phyloP scores from a whole-genome alignment of 1,284 basidiomycete species.

The Leccinum fuscescens region DNA sequence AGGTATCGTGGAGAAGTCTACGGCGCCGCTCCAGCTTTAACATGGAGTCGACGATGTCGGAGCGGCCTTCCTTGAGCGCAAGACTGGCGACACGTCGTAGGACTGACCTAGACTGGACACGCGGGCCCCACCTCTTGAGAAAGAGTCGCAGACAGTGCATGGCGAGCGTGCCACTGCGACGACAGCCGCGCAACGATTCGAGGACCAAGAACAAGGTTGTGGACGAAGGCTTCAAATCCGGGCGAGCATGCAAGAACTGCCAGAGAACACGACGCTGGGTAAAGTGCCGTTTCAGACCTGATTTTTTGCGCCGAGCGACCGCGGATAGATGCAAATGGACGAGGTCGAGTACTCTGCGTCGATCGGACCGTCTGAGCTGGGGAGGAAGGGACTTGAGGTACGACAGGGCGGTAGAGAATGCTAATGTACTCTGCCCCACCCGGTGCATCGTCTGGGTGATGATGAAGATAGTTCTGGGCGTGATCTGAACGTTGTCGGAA shows the following conservation, averaged over 20 bases:
- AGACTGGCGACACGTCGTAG: conserved; percentile 53
- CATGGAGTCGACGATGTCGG: conserved; percentile 46
- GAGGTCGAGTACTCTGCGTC: conserved; percentile 41
- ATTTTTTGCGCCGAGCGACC: conserved; percentile 30
- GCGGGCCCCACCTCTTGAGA: conserved; percentile 51
- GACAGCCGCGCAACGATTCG: conserved; percentile 44
- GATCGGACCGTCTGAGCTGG: conserved; percentile 33
- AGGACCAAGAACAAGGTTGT: conserved; percentile 63
- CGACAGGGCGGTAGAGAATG: conserved; percentile 39
- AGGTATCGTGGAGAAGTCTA: conserved; percentile 4
- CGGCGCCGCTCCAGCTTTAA: conserved; percentile 23
- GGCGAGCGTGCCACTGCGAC: conserved; percentile 53
- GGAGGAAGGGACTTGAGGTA: conserved; percentile 46
- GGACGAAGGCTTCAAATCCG: conserved; percentile 53
- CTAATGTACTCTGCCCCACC: conserved; percentile 33
- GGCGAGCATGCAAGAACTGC: conserved; percentile 46
- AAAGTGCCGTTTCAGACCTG: conserved; percentile 38
- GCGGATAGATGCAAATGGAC: conserved; percentile 47
- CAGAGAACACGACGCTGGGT: conserved; percentile 38
- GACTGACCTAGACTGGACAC: conserved; percentile 55
- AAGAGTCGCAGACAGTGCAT: conserved; percentile 37
- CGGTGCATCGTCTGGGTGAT: conserved; percentile 39
- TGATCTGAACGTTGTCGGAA: conserved; percentile 27
- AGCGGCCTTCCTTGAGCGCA: conserved; percentile 60
- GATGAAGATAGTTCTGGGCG: conserved; percentile 39